Evolutionary conservation across 2,329 filamentous ascomycete species (phyloP).

Genomic region (Ascochyta koolunga): DNA sequence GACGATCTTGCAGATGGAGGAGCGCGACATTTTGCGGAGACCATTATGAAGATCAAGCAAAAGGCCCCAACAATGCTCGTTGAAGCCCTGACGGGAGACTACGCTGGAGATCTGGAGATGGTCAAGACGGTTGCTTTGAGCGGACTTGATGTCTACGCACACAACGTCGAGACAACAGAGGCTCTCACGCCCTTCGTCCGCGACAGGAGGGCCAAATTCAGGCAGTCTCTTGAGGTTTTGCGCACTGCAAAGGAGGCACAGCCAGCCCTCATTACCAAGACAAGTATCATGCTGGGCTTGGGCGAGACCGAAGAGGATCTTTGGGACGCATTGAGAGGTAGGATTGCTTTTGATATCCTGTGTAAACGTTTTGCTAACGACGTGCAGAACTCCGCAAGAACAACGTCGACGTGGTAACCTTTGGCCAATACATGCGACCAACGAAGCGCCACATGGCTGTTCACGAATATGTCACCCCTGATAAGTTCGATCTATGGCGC

Average conservation of each 20-base stretch:
- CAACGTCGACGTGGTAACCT: slow-evolving; percentile 92
- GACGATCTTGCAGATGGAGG: slow-evolving; percentile 92
- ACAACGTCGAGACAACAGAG: slow-evolving; percentile 96
- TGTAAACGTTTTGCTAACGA: slow-evolving; percentile 9
- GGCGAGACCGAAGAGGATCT: slow-evolving; percentile 91
- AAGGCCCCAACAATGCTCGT: slow-evolving; percentile 74
- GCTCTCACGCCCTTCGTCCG: slow-evolving; percentile 86
- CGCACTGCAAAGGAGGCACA: slow-evolving; percentile 79
- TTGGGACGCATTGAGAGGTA: slow-evolving; percentile 75
- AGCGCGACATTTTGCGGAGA: slow-evolving; percentile 88
- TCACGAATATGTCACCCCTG: slow-evolving; percentile 90
- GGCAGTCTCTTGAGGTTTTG: slow-evolving; percentile 81
- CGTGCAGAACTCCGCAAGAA: slow-evolving; percentile 73
- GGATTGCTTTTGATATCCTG: neutral
- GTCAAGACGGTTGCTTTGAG: slow-evolving; percentile 82
- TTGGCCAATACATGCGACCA: slow-evolving; percentile 99
- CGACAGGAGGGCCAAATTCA: slow-evolving; percentile 87
- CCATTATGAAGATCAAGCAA: slow-evolving; percentile 88
- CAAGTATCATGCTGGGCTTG: slow-evolving; percentile 93
- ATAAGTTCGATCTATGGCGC: slow-evolving; percentile 89
- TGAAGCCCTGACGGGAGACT: slow-evolving; percentile 88
- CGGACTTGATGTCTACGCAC: slow-evolving; percentile 93
- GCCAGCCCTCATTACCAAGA: slow-evolving; percentile 91
- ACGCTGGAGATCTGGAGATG: slow-evolving; percentile 83
- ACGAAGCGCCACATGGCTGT: slow-evolving; percentile 98